These are phyloP conservation scores for Leccinellum luteum DNA, from an alignment of 768 basidiomycete species.

Conservation along the genomic window DNA sequence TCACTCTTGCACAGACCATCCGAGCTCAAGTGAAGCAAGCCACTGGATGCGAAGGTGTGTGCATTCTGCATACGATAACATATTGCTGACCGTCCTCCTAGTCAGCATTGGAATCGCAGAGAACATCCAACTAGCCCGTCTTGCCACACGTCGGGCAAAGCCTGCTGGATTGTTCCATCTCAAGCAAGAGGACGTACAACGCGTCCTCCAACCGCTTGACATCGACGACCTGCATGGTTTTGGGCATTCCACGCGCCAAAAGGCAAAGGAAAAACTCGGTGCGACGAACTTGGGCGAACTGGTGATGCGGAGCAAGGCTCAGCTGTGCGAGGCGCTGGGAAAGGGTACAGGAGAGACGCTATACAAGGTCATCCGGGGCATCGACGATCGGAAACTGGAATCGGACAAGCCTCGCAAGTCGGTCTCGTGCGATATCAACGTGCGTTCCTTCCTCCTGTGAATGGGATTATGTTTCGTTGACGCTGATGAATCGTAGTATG, in stretches of 20 bases:
- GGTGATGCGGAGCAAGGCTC: conserved; percentile 55
- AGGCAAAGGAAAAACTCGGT: conserved; percentile 78
- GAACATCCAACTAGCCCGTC: conserved; percentile 89
- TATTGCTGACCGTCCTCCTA: conserved; percentile 27
- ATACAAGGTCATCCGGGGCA: conserved; percentile 78
- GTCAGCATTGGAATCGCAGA: conserved; percentile 91
- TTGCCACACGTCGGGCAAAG: conserved; percentile 90
- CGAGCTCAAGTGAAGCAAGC: conserved; percentile 69
- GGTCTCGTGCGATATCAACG: conserved; percentile 94
- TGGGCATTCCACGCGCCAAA: conserved; percentile 70
- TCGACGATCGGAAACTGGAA: conserved; percentile 78
- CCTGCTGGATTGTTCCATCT: conserved; percentile 87
- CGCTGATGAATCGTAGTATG: conserved; percentile 59
- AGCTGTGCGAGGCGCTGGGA: conserved; percentile 73
- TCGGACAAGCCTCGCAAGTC: conserved; percentile 85
- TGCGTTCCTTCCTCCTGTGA: conserved; percentile 38
- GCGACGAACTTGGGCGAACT: conserved; percentile 69
- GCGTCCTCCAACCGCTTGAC: conserved; percentile 62
- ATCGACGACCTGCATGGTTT: conserved; percentile 88
- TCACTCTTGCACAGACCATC: conserved; percentile 77
- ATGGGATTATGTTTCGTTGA: background rate
- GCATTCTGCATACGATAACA: background rate
- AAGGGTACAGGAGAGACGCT: conserved; percentile 80
- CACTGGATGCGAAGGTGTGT: conserved; percentile 83
- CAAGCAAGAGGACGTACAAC: conserved; percentile 45